Conservation (phyloP, 2,329 filamentous ascomycete species). For the Alternaria arbusti region DNA sequence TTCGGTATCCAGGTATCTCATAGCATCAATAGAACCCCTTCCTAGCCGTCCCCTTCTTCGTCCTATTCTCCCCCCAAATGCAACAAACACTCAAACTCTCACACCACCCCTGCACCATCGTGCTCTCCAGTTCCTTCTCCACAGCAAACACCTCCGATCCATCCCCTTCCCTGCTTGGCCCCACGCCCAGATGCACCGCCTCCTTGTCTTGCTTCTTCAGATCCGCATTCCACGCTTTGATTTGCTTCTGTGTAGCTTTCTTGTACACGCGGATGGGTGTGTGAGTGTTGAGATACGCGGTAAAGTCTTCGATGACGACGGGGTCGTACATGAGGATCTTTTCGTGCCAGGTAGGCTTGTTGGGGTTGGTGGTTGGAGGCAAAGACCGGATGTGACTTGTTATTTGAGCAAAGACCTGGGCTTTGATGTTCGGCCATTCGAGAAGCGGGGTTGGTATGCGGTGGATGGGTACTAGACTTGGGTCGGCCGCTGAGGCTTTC, state of each 20-base stretch:
- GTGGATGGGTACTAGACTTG: slow-evolving; percentile 14
- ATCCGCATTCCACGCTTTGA: slow-evolving; percentile 37
- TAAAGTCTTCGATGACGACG: slow-evolving; percentile 84
- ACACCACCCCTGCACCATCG: slow-evolving; percentile 86
- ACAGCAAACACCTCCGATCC: slow-evolving; percentile 27
- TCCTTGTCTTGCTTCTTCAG: slow-evolving; percentile 21
- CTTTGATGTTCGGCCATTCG: slow-evolving; percentile 42
- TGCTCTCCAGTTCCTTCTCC: slow-evolving; percentile 40
- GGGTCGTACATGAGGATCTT: slow-evolving; percentile 95
- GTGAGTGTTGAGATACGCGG: slow-evolving; percentile 74
- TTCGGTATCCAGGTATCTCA: background rate
- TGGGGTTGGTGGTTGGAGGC: slow-evolving; percentile 48
- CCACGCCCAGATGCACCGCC: background rate
- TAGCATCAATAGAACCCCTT: background rate
- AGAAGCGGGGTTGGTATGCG: slow-evolving; percentile 25
- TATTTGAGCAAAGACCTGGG: slow-evolving; percentile 55
- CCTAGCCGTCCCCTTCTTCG: slow-evolving; percentile 28
- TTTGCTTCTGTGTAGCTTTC: slow-evolving; percentile 38
- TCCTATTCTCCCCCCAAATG: slow-evolving; percentile 66
- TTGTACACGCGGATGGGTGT: slow-evolving; percentile 30
- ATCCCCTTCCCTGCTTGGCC: background rate
- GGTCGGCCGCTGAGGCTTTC: background rate
- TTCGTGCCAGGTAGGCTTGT: slow-evolving; percentile 76
- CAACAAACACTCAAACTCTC: slow-evolving; percentile 87
- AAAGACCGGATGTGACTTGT: slow-evolving; percentile 56